phyloP scores from a whole-genome alignment of 73 alveolate species.

The Tetrahymena borealis region DNA sequence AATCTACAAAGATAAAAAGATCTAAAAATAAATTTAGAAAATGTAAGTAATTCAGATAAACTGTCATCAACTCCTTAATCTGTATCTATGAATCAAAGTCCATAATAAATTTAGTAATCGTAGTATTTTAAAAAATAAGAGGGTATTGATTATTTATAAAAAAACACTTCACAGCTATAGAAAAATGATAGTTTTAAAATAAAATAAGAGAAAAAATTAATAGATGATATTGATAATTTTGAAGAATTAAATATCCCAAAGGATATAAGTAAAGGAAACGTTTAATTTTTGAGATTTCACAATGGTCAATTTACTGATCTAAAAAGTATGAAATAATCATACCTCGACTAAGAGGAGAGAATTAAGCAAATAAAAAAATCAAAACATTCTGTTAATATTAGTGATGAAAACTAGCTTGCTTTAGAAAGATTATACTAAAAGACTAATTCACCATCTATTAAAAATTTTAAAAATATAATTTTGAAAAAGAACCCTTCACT shows the following conservation, averaged over 20 bases:
- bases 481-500: background rate
- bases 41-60: background rate
- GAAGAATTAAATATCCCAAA: background rate
- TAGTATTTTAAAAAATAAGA: background rate
- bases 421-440: background rate
- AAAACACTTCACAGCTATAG: no score
- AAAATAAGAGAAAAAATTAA: background rate
- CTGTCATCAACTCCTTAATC: background rate
- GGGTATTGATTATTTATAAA: background rate
- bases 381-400: background rate
- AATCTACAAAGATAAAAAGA: background rate
- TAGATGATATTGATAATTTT: background rate
- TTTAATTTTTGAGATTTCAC: background rate
- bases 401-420: background rate
- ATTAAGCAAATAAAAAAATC: background rate
- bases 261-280: background rate
- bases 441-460: background rate
- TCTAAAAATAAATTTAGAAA: background rate
- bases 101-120: background rate
- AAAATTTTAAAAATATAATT: background rate
- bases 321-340: background rate
- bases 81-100: background rate
- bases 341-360: background rate
- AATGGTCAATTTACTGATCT: background rate
- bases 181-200: background rate